These are phyloP conservation scores for Thalassiosira ordinaria DNA, from an alignment of 352 stramenopile species.

Conservation along the genomic window DNA sequence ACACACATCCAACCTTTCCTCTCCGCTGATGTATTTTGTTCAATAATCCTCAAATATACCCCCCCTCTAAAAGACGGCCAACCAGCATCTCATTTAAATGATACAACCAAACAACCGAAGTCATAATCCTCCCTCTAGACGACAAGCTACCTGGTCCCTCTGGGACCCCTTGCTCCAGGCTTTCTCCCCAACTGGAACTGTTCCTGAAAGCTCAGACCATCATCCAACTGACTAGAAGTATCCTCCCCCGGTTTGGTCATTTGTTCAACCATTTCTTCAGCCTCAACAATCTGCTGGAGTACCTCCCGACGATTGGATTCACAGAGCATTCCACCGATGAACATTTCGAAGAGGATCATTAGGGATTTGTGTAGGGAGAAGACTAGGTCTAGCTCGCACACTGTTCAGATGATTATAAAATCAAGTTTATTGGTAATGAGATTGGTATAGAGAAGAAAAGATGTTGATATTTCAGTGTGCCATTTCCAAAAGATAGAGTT, in stretches of 20 bases:
- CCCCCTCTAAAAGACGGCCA: neutral
- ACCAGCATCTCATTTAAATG: neutral
- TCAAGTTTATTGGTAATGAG: too few relatives aligned
- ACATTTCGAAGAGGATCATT: conserved; percentile 86
- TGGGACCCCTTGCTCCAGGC: conserved; percentile 63
- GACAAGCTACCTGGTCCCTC: conserved; percentile 47
- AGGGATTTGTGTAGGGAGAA: conserved; percentile 85
- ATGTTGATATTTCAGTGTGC: neutral
- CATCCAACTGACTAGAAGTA: conserved; percentile 82
- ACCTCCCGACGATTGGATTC: conserved; percentile 83
- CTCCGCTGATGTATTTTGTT: too few relatives aligned
- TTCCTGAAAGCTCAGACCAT: conserved; percentile 83
- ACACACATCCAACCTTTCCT: too few relatives aligned
- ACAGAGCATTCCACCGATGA: conserved; percentile 83
- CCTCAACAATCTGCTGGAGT: conserved; percentile 83
- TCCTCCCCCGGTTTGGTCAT: conserved; percentile 85
- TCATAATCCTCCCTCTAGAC: neutral
- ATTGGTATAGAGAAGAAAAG: too few relatives aligned
- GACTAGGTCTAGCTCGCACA: conserved; percentile 86
- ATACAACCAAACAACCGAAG: too few relatives aligned
- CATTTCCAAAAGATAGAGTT: too few relatives aligned
- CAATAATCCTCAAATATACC: too few relatives aligned
- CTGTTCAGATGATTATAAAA: too few relatives aligned
- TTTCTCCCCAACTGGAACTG: conserved; percentile 85
- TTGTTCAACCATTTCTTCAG: conserved; percentile 85